Evolutionary conservation across 495 filamentous ascomycete genomes (phyloP), one percentile per base, ranked within the genome.

Genomic region (Talaromyces nanjingensis): DNA sequence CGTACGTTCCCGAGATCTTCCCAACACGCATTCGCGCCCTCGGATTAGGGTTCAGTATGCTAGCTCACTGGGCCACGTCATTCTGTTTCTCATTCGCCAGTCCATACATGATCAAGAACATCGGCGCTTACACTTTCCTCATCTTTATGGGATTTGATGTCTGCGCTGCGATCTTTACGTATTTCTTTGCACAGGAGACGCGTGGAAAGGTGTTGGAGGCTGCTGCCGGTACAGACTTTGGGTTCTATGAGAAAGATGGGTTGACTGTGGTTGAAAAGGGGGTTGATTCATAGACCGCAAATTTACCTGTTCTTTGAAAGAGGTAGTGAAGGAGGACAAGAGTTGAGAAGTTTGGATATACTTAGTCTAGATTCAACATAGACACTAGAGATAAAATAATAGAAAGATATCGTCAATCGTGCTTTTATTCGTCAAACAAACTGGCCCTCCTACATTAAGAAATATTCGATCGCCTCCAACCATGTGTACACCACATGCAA

Each of bases 21-120:
- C 70, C 70, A 11, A 73, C 66, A 4, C 65, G 68, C 39, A 70
- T 70, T 49, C 66, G 71, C 25, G 70, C 71, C 11, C 64, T 72
- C 1, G 71, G 71, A 2, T 37, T 72, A 52, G 70, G 66, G 55
- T 58, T 72, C 45, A 72, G 68, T 53, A 72, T 72, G 68, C 63
- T 72, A 29, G 70, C 70, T 18, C 68, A 70, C 25, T 72, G 68
- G 68, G 70, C 70, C 47, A 68, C 70, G 12, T 72, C 68, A 11
- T 72, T 72, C 65, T 72, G 70, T 57, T 72, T 72, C 63, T 68
- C 68, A 6, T 72, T 72, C 49, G 64, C 70, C 27, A 70, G 70
- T 62, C 70, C 66, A 12, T 72, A 72, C 39, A 70, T 72, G 70
- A 70, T 72, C 52, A 24, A 63, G 2, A 69, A 70, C 24, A 64